Base-by-base conservation (phyloP, 2,329 filamentous ascomycete genomes). In the Apiospora hydei region DNA sequence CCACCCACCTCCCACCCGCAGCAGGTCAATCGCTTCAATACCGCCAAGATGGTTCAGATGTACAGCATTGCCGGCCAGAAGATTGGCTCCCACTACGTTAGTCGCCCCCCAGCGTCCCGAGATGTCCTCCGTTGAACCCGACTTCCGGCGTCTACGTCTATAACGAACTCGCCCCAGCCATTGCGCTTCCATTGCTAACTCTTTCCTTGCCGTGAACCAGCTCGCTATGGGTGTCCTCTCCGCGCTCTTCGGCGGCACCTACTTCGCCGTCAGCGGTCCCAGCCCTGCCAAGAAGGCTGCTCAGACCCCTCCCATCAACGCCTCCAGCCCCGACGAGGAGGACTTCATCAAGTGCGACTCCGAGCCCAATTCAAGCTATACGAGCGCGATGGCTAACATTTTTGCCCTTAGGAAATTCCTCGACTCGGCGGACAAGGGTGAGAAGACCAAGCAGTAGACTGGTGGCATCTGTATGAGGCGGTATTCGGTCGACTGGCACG, bases 271-370 rank as follows among this genome's bases (percentile, higher is more conserved):
- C 71, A 81, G 83, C 68, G 85, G 88, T 73, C 81, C 84, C 80
- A 85, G 84, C 81, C 85, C 83, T 80, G 79, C 79, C 76, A 79
- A 79, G 76, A 6, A 70, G 44, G 73, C 80, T 75, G 76, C 81
- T 68, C 83, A 85, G 72, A 81, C 86, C 69, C 89, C 89, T 74
- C 89, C 89, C 69, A 89, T 91, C 85, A 90, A 90, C 81, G 89
- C 89, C 73, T 86, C 87, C 70, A 89, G 85, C 83, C 85, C 88
- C 78, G 89, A 90, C 80, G 89, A 91, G 84, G 88, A 86, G 81
- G 88, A 90, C 80, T 91, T 91, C 83, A 90, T 91, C 85, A 89
- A 90, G 89, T 90, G 82, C 84, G 87, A 74, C 71, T 49, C 72
- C 69, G 41, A 61, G 44, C 49, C 51, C 43, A 18, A 11, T 41